Percentiles rank a stretch among this genome's conserved stretches.
phyloP scores from a whole-genome alignment of 208 protist genomes.

The Naegleria lovaniensis region DNA sequence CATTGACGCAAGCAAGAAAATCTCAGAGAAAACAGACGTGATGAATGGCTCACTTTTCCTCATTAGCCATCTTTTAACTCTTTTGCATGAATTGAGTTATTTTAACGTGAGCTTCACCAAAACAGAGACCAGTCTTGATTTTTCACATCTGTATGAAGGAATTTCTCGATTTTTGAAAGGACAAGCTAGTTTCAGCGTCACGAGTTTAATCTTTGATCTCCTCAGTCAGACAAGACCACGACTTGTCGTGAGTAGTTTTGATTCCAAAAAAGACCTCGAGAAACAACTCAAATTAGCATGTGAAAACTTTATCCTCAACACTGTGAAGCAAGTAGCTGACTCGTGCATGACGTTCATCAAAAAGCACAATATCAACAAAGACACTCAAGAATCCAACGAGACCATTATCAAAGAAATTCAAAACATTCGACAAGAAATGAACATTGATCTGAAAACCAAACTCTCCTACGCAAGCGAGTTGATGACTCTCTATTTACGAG shows the following conservation, averaged over 20 bases:
- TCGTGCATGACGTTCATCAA: neutral
- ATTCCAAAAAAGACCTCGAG: constrained; percentile 41
- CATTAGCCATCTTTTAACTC: constrained; percentile 29
- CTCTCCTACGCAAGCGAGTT: neutral
- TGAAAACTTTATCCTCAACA: constrained; percentile 34
- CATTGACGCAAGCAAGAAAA: constrained; percentile 29
- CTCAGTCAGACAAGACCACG: constrained; percentile 16
- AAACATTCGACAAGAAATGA: neutral
- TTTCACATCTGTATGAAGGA: constrained; percentile 28
- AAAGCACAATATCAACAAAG: neutral
- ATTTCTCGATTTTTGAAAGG: constrained; percentile 25
- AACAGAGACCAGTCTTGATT: constrained; percentile 29
- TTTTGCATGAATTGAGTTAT: constrained; percentile 28
- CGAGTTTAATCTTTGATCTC: constrained; percentile 20
- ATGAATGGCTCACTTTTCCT: constrained; percentile 33
- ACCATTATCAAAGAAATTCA: neutral
- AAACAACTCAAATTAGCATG: constrained; percentile 23
- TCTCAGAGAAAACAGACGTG: constrained; percentile 18
- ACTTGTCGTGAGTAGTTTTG: neutral
- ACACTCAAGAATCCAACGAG: neutral
- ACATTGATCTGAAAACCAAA: neutral
- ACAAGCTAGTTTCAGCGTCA: constrained; percentile 2
- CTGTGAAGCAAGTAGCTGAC: neutral
- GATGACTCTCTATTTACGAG: neutral
- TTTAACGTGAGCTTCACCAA: constrained; percentile 35